Conservation (phyloP, 2,329 filamentous ascomycete genomes). For the Pseudogymnoascus destructans region DNA sequence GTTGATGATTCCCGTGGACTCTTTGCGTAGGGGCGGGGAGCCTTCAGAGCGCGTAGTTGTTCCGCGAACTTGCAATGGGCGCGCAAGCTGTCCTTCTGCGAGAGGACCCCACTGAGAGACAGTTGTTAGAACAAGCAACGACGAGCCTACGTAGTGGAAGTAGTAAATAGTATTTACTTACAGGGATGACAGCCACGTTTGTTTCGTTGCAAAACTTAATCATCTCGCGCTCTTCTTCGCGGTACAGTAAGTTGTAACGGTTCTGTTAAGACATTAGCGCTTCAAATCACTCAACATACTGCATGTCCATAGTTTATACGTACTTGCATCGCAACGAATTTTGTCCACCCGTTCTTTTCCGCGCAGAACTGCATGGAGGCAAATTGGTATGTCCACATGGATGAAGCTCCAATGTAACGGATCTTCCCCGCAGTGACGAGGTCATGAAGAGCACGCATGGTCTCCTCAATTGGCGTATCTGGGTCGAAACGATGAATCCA, state of each 20-base stretch:
- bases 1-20: conserved; percentile 33
- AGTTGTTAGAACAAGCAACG: not conserved
- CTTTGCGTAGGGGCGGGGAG: conserved; percentile 8
- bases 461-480: conserved; percentile 40
- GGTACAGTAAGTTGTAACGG: conserved; percentile 39
- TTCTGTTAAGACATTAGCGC: conserved; percentile 30
- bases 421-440: conserved; percentile 45
- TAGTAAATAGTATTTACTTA: conserved; percentile 11
- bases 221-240: conserved; percentile 42
- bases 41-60: conserved; percentile 17
- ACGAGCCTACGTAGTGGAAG: not conserved
- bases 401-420: conserved; percentile 39
- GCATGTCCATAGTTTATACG: not conserved
- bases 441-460: conserved; percentile 51
- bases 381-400: conserved; percentile 38
- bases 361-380: conserved; percentile 37
- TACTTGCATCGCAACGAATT: conserved; percentile 39
- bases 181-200: conserved; percentile 31
- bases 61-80: conserved; percentile 19
- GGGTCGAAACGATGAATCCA: conserved; percentile 47
- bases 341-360: conserved; percentile 40
- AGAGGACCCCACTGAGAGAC: conserved; percentile 26
- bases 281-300: not conserved
- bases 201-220: conserved; percentile 32
- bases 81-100: conserved; percentile 25